A percentile compares a stretch with the other conserved stretches of the same genome.
Conservation (phyloP, 805 yeast genomes). For the Kuraishia ogatae region DNA sequence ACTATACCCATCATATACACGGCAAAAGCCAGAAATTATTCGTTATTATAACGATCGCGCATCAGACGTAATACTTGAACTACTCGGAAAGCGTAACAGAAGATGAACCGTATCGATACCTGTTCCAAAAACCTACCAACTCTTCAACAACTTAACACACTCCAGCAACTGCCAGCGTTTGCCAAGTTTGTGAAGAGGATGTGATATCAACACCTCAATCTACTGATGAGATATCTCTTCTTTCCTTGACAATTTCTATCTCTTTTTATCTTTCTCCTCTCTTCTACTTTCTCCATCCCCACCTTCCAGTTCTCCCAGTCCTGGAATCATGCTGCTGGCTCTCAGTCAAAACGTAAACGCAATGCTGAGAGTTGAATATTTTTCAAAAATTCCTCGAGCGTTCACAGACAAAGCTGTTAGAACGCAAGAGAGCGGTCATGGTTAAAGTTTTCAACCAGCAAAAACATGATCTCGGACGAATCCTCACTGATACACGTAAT, state of each 20-base stretch:
- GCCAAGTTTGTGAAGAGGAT: not conserved
- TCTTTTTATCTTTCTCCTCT: not conserved
- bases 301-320: not conserved
- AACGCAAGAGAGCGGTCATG: constrained; percentile 68
- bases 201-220: not conserved
- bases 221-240: not conserved
- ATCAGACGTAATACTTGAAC: too few species aligned
- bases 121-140: not conserved
- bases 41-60: too few species aligned
- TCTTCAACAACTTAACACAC: not conserved
- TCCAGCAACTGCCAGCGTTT: not conserved
- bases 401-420: constrained; percentile 34
- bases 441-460: constrained; percentile 99
- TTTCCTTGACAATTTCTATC: too few species aligned
- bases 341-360: not conserved
- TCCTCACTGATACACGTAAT: constrained; percentile 99
- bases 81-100: too few species aligned
- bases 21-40: too few species aligned
- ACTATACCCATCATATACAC: too few species aligned
- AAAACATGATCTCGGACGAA: constrained; percentile 99
- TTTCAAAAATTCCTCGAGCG: constrained; percentile 75
- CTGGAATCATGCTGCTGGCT: not conserved
- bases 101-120: too few species aligned
- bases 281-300: too few species aligned
- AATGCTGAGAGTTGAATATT: constrained; percentile 4